Base-by-base conservation (phyloP, 1,139 yeast genomes). In the Suhomyces anneliseae region DNA sequence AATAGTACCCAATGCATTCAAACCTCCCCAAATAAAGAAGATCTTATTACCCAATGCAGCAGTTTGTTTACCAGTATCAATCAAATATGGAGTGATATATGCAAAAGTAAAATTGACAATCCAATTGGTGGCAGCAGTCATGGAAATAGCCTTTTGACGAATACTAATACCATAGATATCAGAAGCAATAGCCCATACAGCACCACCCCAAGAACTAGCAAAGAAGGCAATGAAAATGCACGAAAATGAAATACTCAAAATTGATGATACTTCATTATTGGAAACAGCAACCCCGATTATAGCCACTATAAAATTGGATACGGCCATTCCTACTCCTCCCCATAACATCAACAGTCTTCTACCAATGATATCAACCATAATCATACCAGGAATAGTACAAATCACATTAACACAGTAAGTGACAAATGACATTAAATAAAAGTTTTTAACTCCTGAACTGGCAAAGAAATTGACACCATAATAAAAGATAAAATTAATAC, bases 121-220 rank as follows among this genome's bases (percentile, higher is more conserved):
- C 95, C 95, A 87, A 68, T 87, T 87, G 44, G 89, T 77, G 10
- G 92, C 86, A 7, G 88, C 83, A 29, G 89, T 79, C 43, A 85
- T 62, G 11, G 92, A 82, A 49, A 86, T 85, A 8, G 90, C 87
- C 62, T 83, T 84, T 57, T 87, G 90, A 66, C 95, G 78, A 52
- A 85, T 80, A 53, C 86, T 78, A 48, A 87, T 75, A 51, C 90
- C 87, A 71, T 79, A 87, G 48, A 85, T 77, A 64, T 87, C 95
- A 43, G 89, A 85, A 48, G 85, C 77, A 49, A 85, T 70, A 37
- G 88, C 92, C 93, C 93, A 87, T 27, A 81, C 82, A 43, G 81
- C 75, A 34, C 92, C 92, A 59, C 93, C 95, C 92, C 92, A 87
- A 27, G 90, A 77, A 45, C 87, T 71, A 14, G 92, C 92, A 62